phyloP scores from a whole-genome alignment of 352 stramenopile genomes.

The Pythium brassicae region DNA sequence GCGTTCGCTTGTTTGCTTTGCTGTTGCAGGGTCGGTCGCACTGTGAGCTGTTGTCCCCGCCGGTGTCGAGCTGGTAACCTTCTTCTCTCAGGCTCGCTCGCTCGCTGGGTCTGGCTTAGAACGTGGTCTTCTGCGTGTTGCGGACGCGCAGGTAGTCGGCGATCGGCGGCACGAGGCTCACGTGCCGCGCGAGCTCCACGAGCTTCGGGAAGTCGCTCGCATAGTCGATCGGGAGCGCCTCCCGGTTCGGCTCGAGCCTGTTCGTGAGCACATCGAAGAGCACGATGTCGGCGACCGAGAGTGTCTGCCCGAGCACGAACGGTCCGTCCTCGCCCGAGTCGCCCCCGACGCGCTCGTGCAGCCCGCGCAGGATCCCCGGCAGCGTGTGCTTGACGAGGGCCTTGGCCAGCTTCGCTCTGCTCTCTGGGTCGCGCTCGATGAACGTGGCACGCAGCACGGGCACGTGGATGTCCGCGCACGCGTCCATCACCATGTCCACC shows the following conservation, averaged over 20 bases:
- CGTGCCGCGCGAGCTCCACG: conserved; percentile 3
- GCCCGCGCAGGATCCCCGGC: conserved; percentile 18
- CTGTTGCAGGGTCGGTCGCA: no score
- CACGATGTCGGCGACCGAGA: conserved; percentile 33
- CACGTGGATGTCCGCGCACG: conserved; percentile 20
- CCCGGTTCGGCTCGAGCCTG: conserved; percentile 21
- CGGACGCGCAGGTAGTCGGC: conserved; percentile 9
- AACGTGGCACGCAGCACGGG: conserved; percentile 22
- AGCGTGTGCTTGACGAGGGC: conserved; percentile 25
- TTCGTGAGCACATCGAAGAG: conserved; percentile 36
- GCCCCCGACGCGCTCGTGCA: conserved; percentile 18
- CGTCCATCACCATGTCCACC: conserved; percentile 34
- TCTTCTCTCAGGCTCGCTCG: neutral
- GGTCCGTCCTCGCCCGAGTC: conserved; percentile 5
- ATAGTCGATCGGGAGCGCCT: conserved; percentile 24
- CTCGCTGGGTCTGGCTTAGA: no score
- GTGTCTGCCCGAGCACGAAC: conserved; percentile 29
- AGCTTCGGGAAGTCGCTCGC: conserved; percentile 24
- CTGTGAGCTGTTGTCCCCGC: neutral
- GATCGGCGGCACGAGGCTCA: conserved; percentile 10
- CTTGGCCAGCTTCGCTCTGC: conserved; percentile 22
- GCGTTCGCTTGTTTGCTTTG: neutral
- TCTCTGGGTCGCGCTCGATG: conserved; percentile 20
- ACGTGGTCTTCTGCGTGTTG: conserved; percentile 5
- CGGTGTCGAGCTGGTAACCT: neutral